Evolutionary conservation across 164 flowering plant species (phyloP).

Genomic region (Dillenia suffruticosa): DNA sequence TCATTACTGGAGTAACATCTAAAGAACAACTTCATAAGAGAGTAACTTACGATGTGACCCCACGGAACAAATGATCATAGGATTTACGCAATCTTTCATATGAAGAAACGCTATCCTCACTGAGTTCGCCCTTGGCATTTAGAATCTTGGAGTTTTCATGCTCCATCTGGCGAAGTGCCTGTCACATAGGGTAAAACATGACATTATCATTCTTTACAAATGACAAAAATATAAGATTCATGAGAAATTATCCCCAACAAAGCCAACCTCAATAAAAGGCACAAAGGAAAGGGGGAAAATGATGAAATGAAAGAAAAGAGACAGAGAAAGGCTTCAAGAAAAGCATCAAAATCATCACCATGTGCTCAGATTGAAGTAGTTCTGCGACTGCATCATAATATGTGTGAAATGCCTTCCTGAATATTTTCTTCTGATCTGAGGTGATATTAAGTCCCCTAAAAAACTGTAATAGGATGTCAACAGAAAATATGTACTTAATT

Average conservation of each 20-base stretch:
- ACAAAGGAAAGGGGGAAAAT: background rate
- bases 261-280: no score
- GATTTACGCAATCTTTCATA: slow-evolving; percentile 94
- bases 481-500: background rate
- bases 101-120: slow-evolving; percentile 77
- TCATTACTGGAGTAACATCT: background rate
- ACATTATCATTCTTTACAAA: background rate
- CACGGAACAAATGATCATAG: slow-evolving; percentile 83
- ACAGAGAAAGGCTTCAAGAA: background rate
- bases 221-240: background rate
- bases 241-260: no score
- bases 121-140: slow-evolving; percentile 95
- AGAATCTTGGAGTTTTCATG: slow-evolving; percentile 87
- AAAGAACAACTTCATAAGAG: slow-evolving; percentile 1
- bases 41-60: slow-evolving; percentile 76
- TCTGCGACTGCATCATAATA: slow-evolving; percentile 82
- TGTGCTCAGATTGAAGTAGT: slow-evolving; percentile 84
- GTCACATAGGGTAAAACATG: slow-evolving; percentile 6
- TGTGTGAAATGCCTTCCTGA: slow-evolving; percentile 67
- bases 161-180: slow-evolving; percentile 95
- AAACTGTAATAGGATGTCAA: slow-evolving; percentile 42
- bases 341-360: slow-evolving; percentile 45
- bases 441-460: slow-evolving; percentile 77
- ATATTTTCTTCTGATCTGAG: slow-evolving; percentile 80
- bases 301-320: background rate